Evolutionary conservation across 2,329 filamentous ascomycete species (phyloP).

Genomic region (Didymella sp.): DNA sequence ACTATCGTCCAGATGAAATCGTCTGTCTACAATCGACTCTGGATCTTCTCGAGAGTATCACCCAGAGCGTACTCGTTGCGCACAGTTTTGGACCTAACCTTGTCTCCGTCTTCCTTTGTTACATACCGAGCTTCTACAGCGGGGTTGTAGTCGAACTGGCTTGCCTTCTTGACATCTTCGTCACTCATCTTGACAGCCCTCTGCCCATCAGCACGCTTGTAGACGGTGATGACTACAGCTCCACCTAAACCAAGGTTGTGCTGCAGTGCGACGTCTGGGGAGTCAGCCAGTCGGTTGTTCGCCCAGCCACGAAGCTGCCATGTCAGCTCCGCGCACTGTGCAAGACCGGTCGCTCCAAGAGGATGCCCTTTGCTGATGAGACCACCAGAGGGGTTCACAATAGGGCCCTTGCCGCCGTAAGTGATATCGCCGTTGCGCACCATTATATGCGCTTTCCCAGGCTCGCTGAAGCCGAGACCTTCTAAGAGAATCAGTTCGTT

Average conservation of each 20-base stretch:
- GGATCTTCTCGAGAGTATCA: constrained; percentile 74
- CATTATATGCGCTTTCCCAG: constrained; percentile 88
- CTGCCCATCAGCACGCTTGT: constrained; percentile 80
- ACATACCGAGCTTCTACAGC: constrained; percentile 89
- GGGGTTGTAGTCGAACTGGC: constrained; percentile 84
- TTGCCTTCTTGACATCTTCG: constrained; percentile 69
- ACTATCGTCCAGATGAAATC: too few relatives aligned
- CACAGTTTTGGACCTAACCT: constrained; percentile 72
- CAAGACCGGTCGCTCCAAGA: constrained; percentile 87
- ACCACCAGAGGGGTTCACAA: constrained; percentile 92
- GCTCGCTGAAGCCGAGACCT: constrained; percentile 76
- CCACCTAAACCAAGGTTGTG: constrained; percentile 93
- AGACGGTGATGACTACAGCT: constrained; percentile 87
- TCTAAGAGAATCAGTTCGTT: constrained; percentile 93
- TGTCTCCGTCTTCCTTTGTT: constrained; percentile 74
- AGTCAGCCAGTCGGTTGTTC: constrained; percentile 77
- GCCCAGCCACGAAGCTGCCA: constrained; percentile 97
- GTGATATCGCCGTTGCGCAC: constrained; percentile 88
- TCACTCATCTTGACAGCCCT: constrained; percentile 66
- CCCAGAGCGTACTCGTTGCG: constrained; percentile 74
- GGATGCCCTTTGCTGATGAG: constrained; percentile 96
- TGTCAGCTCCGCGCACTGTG: constrained; percentile 90
- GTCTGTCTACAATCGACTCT: constrained; percentile 64
- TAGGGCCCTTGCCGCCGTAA: constrained; percentile 74
- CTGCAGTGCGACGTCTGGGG: constrained; percentile 77